phyloP scores from a whole-genome alignment of 441 rosid species.

The Euphorbia celastroides region DNA sequence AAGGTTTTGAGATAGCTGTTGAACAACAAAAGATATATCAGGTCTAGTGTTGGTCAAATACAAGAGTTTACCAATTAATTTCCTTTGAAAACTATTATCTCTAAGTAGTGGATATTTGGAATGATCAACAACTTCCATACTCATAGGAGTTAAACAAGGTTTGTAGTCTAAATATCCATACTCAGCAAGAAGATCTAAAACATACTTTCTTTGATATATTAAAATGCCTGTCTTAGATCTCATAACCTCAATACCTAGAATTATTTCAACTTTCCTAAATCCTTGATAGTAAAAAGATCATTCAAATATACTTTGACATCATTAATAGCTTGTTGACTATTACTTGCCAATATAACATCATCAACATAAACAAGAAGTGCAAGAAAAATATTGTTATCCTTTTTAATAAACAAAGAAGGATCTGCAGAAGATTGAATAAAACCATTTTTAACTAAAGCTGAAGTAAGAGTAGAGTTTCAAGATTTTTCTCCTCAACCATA shows the following conservation, averaged over 20 bases:
- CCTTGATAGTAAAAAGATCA: background rate
- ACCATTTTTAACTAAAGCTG: background rate
- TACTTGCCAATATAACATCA: background rate
- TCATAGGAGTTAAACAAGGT: background rate
- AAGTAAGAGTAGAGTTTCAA: too few species aligned
- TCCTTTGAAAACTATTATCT: background rate
- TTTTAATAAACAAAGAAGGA: background rate
- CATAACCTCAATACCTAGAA: background rate
- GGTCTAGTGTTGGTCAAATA: background rate
- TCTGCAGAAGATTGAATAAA: background rate
- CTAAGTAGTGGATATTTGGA: background rate
- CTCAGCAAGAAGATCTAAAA: background rate
- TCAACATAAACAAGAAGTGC: background rate
- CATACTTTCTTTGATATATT: background rate
- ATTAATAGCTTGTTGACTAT: background rate
- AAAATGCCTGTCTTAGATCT: background rate
- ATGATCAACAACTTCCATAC: background rate
- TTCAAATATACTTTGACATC: too few species aligned
- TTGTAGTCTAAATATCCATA: background rate
- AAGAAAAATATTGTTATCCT: background rate
- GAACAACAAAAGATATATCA: background rate
- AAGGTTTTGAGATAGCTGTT: background rate
- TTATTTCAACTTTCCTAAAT: background rate
- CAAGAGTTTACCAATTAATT: background rate
- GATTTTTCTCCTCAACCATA: too few species aligned